Conservation (phyloP, 2,329 filamentous ascomycete genomes). For the Chrysoporthe cubensis region DNA sequence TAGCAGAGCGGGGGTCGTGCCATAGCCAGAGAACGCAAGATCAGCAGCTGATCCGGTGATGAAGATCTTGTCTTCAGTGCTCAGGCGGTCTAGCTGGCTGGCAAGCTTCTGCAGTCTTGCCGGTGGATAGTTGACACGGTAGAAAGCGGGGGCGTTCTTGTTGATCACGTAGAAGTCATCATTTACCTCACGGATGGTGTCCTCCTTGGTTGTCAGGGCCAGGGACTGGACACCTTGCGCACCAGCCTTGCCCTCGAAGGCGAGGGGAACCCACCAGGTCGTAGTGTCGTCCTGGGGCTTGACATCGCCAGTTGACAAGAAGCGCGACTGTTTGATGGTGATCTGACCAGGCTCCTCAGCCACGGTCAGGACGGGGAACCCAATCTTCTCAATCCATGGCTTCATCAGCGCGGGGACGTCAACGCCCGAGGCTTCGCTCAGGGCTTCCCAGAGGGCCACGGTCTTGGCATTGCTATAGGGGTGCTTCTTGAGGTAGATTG, state of each 20-base stretch:
- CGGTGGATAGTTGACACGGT: conserved; percentile 92
- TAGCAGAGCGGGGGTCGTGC: conserved; percentile 79
- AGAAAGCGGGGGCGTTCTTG: conserved; percentile 83
- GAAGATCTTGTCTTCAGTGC: conserved; percentile 88
- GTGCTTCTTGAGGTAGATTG: conserved; percentile 85
- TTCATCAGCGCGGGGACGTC: conserved; percentile 89
- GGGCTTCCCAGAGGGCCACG: conserved; percentile 84
- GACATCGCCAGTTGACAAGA: conserved; percentile 89
- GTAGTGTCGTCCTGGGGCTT: conserved; percentile 90
- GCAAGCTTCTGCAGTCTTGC: conserved; percentile 80
- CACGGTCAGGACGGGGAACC: conserved; percentile 88
- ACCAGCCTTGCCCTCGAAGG: conserved; percentile 75
- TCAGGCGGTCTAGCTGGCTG: conserved; percentile 74
- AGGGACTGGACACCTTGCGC: conserved; percentile 64
- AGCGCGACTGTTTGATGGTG: conserved; percentile 81
- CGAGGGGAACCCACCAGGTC: conserved; percentile 93
- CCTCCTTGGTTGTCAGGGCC: conserved; percentile 75
- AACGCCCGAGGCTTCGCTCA: conserved; percentile 84
- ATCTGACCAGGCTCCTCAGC: conserved; percentile 84
- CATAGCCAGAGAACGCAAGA: conserved; percentile 84
- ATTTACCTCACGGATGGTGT: conserved; percentile 75
- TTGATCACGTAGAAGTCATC: conserved; percentile 93
- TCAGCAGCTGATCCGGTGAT: conserved; percentile 89
- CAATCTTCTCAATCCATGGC: conserved; percentile 94
- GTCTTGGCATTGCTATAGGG: conserved; percentile 91